Base-by-base conservation (phyloP, 1,284 basidiomycete species). In the Leccinum fallax region DNA sequence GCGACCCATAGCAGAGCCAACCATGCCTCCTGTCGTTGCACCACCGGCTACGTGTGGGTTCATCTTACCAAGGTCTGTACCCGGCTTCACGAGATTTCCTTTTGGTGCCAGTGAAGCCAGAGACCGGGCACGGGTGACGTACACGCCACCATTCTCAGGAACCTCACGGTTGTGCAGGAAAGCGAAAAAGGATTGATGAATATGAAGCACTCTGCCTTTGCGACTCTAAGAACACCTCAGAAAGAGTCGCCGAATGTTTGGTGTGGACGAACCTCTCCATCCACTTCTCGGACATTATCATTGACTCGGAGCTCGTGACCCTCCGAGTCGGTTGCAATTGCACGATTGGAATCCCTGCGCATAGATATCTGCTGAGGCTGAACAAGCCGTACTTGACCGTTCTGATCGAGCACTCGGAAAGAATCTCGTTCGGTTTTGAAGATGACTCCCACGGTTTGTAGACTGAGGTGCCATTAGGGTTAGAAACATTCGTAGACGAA, bases 371-470 rank as follows among this genome's bases (percentile, higher is more conserved):
- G 96, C 66, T 95, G 93, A 8, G 96, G 94, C 70, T 92, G 90
- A n/a, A 98, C 92, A 6, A 92, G 82, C 21, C 94, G 90, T 26
- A 93, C 85, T 77, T 93, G 89, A 2, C 95, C 94, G 67, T 94
- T 92, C 76, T 98, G 97, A 74, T 99, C 97, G 54, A 99, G 84
- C 1, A 99, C 92, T 62, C 94, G 92, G 85, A 99, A 95, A 8
- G 93, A 89, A 72, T 95, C 94, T 19, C 94, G 89, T 75, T 99
- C 97, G 4, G 97, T 96, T 78, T 97, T 97, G 85, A 92, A 97
- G 68, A 99, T 97, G 63, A 99, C 95, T 73, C 95, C 97, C 28
- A 95, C 94, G 2, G 96, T 97, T 74, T 95, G 92, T 38, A 89
- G 84, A 76, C 94, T 95, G 65, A 19, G 46, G 59, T 61, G 57